phyloP scores from a whole-genome alignment of 2,329 filamentous ascomycete genomes.

The Juglanconis oblonga region DNA sequence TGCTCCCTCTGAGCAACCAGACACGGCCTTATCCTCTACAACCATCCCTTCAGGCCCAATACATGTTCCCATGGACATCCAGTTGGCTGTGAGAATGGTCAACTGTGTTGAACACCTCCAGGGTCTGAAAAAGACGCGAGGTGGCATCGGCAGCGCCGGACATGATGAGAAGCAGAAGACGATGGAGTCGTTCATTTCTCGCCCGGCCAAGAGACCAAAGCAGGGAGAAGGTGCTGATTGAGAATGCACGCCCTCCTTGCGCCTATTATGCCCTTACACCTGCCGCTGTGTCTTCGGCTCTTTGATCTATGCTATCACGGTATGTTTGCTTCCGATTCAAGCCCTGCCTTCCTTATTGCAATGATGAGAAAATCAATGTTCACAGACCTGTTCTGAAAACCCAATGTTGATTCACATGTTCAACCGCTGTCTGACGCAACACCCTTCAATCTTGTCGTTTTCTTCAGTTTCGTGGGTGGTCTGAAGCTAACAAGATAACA shows the following conservation, averaged over 20 bases:
- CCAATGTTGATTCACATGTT: conserved; percentile 68
- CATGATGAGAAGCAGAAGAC: conserved; percentile 75
- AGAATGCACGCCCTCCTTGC: conserved; percentile 9
- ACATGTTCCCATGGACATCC: neutral
- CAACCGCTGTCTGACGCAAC: conserved; percentile 76
- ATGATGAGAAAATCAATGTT: conserved; percentile 70
- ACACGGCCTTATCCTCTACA: neutral
- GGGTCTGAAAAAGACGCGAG: conserved; percentile 73
- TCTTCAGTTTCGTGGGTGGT: conserved; percentile 11
- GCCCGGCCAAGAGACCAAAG: conserved; percentile 48
- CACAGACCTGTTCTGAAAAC: conserved; percentile 83
- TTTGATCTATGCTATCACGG: conserved; percentile 26
- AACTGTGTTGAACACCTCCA: conserved; percentile 71
- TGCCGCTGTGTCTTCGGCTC: neutral
- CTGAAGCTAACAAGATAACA: conserved; percentile 4
- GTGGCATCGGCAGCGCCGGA: conserved; percentile 75
- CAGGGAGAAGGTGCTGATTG: conserved; percentile 24
- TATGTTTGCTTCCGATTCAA: conserved; percentile 31
- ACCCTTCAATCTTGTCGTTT: conserved; percentile 17
- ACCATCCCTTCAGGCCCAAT: no score
- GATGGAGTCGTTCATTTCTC: conserved; percentile 70
- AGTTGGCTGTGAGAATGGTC: conserved; percentile 51
- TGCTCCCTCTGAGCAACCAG: neutral
- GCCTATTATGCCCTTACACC: neutral
- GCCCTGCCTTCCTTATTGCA: conserved; percentile 37